Evolutionary conservation across 257 asterid species (phyloP), one percentile per base, ranked within the genome.

Genomic region (Scutellaria minor): DNA sequence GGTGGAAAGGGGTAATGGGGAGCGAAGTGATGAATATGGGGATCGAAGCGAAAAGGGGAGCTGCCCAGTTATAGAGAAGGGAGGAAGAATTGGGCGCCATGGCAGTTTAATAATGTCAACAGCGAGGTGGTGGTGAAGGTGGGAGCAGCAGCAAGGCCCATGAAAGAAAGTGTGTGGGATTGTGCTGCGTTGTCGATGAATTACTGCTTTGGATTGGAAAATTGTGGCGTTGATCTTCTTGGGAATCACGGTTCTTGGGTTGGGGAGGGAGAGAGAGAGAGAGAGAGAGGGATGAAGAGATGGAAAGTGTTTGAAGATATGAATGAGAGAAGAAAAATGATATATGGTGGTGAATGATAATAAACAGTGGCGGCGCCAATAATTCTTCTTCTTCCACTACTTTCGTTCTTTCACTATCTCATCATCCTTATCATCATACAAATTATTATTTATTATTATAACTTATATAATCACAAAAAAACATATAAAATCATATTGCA

Each of bases 1-100:
- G 86, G 51, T 69, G 84, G 47, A 82, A 79, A 10, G 70, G 80
- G 35, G 88, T 74, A 51, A 84, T 76, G 66, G 87, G 87, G 39
- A 74, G 64, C 1, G 63, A 76, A 67, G 69, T 75, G 75, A 76
- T 7, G 20, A 76, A 47, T 22, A 70, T 52, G 57, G 71, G 45
- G 62, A 77, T 47, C 48, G 44, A 31, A 41, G 74, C 10, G 41
- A n/a, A 44, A 40, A 67, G 18, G 47, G 54, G 40, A 74, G 72
- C 9, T 48, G 10, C 44, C 64, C 54, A 42, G 9, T 52, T 6
- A 56, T 58, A 51, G n/a, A 48, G 24, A 18, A 20, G 72, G 6
- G 10, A 8, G 2, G 76, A 63, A 56, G 76, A 62, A 73, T 68
- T 46, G 82, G 85, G 57, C 27, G 62, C 81, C 86, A 59, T 13